phyloP scores from a whole-genome alignment of 129 eudicot genomes.

The Gnaphalium uliginosum region DNA sequence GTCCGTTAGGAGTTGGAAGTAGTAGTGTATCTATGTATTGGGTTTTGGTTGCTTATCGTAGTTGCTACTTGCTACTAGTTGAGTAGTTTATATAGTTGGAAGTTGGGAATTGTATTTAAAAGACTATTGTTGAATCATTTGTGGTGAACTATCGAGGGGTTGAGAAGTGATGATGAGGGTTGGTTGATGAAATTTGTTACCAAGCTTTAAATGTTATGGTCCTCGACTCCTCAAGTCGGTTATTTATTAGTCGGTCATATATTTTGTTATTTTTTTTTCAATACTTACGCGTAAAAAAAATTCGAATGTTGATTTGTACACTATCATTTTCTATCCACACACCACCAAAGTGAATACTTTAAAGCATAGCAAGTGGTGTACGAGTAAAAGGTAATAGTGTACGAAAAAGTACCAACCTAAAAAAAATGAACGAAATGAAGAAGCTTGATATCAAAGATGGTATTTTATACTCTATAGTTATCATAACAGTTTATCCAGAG shows the following conservation, averaged over 20 bases:
- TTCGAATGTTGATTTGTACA: too few species aligned
- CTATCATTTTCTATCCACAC: too few species aligned
- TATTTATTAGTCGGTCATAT: slow-evolving; percentile 14
- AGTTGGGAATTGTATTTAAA: background rate
- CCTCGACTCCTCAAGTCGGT: slow-evolving; percentile 26
- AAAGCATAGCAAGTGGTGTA: too few species aligned
- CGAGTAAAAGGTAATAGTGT: too few species aligned
- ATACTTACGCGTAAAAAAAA: too few species aligned
- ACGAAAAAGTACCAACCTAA: too few species aligned
- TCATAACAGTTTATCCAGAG: too few species aligned
- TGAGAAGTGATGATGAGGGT: slow-evolving; percentile 14
- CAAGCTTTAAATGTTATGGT: slow-evolving; percentile 26
- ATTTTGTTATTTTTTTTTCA: too few species aligned
- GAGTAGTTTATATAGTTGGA: slow-evolving; percentile 10
- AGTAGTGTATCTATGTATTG: background rate
- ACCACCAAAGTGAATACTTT: too few species aligned
- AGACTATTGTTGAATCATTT: background rate
- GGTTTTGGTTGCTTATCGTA: background rate
- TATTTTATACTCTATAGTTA: too few species aligned
- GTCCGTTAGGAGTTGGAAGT: slow-evolving; percentile 11
- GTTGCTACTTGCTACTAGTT: background rate
- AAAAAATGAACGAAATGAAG: too few species aligned
- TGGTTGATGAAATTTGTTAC: slow-evolving; percentile 16
- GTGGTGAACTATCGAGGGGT: background rate
- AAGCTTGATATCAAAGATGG: too few species aligned